Evolutionary conservation across 2,329 filamentous ascomycete species (phyloP).

Genomic region (Mollisia scopiformis): DNA sequence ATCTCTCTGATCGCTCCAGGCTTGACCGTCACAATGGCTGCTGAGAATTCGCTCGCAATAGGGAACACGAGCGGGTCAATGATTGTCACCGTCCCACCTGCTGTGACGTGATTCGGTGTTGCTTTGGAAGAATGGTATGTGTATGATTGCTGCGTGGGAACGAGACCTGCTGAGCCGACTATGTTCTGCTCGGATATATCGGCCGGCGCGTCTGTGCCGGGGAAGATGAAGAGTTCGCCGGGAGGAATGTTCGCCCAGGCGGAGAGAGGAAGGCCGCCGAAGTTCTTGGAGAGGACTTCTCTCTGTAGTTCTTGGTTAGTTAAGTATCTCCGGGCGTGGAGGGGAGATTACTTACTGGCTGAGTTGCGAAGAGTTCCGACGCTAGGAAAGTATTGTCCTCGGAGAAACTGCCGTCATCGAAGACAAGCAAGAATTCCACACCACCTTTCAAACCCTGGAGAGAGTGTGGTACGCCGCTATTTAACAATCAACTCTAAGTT

Average conservation of each 20-base stretch:
- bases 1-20: slow-evolving; percentile 54
- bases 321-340: slow-evolving; percentile 5
- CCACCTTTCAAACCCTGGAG: slow-evolving; percentile 73
- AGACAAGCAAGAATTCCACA: slow-evolving; percentile 65
- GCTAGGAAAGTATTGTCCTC: slow-evolving; percentile 75
- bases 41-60: slow-evolving; percentile 72
- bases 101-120: slow-evolving; percentile 63
- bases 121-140: slow-evolving; percentile 59
- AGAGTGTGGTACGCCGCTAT: slow-evolving; percentile 73
- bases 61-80: slow-evolving; percentile 77
- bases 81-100: slow-evolving; percentile 72
- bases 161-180: slow-evolving; percentile 47
- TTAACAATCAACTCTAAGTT: neutral
- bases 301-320: slow-evolving; percentile 25
- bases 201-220: slow-evolving; percentile 50
- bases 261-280: slow-evolving; percentile 47
- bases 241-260: slow-evolving; percentile 51
- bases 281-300: slow-evolving; percentile 57
- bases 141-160: slow-evolving; percentile 45
- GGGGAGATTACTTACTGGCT: slow-evolving; percentile 31
- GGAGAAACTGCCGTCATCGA: slow-evolving; percentile 61
- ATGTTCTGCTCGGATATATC: slow-evolving; percentile 51
- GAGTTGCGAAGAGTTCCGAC: slow-evolving; percentile 68
- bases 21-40: slow-evolving; percentile 71
- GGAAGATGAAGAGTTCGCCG: slow-evolving; percentile 55